Evolutionary conservation across 805 yeast species (phyloP).

Genomic region (Peterozyma xylosa): DNA sequence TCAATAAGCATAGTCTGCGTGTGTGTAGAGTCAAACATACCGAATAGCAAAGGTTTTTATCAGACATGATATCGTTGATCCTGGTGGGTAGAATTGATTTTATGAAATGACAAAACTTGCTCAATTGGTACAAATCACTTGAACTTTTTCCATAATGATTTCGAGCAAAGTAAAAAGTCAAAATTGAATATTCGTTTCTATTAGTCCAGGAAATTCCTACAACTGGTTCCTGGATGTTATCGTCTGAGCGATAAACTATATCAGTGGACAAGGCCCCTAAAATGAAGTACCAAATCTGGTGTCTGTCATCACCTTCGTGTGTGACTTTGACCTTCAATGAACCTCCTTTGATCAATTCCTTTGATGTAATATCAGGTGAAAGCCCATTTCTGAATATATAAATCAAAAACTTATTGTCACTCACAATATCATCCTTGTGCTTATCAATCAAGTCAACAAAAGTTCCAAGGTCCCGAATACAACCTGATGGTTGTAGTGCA

Average conservation of each 20-base stretch:
- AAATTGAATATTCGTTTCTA: neutral
- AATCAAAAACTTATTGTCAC: neutral
- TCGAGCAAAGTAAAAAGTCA: slow-evolving; percentile 5
- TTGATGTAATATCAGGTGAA: slow-evolving; percentile 3
- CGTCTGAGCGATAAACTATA: neutral
- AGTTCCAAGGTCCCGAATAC: neutral
- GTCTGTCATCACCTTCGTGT: neutral
- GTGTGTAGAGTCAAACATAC: neutral
- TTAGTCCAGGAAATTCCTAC: slow-evolving; percentile 6
- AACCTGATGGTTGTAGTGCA: neutral
- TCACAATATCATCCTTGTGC: neutral
- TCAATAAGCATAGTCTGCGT: no score
- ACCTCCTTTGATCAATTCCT: slow-evolving; percentile 4
- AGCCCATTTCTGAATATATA: slow-evolving; percentile 9
- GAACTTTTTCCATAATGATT: neutral
- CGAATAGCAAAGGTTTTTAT: slow-evolving; percentile 1
- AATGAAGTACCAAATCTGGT: slow-evolving; percentile 8
- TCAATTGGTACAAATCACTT: slow-evolving; percentile 1
- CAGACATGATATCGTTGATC: neutral
- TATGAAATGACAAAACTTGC: slow-evolving; percentile 5
- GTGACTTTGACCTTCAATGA: slow-evolving; percentile 7
- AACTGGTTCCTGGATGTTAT: slow-evolving; percentile 6
- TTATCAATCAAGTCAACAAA: slow-evolving; percentile 1
- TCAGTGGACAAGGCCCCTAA: neutral
- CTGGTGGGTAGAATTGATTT: neutral